Evolutionary conservation across 345 rosid species (phyloP).

Genomic region (Punica granatum): DNA sequence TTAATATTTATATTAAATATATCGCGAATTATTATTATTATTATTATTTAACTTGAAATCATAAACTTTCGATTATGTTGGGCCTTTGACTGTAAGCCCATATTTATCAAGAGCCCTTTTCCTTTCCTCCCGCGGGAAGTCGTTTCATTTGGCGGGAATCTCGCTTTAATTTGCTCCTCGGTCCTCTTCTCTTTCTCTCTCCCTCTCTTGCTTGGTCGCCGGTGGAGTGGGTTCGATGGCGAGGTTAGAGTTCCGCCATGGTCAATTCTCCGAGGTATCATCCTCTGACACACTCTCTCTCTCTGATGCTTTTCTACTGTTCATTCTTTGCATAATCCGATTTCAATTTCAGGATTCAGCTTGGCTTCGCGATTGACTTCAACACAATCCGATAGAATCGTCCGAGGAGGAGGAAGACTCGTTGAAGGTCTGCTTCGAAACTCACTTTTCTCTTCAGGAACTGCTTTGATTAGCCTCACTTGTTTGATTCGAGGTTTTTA

Average conservation of each 20-base stretch:
- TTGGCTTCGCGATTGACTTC: slow-evolving; percentile 49
- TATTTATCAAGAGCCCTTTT: too few species aligned
- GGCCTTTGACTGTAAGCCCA: too few species aligned
- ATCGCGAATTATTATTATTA: too few species aligned
- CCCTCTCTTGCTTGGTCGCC: not conserved
- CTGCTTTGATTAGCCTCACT: not conserved
- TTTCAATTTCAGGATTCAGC: slow-evolving; percentile 27
- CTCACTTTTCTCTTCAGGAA: not conserved
- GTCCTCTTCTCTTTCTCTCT: not conserved
- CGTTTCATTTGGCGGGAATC: slow-evolving; percentile 8
- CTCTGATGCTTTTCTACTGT: not conserved
- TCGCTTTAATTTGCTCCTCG: too few species aligned
- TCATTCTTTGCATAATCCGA: not conserved
- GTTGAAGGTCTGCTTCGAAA: slow-evolving; percentile 15
- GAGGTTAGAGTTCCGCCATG: slow-evolving; percentile 42
- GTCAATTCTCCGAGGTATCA: slow-evolving; percentile 51
- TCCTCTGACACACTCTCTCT: too few species aligned
- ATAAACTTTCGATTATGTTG: too few species aligned
- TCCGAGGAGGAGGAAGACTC: slow-evolving; percentile 8
- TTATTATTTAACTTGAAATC: too few species aligned
- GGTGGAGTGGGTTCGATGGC: slow-evolving; percentile 3
- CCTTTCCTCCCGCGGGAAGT: too few species aligned
- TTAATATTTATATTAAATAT: too few species aligned
- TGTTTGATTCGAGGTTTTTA: not conserved
- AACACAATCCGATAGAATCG: slow-evolving; percentile 18